Percentiles rank a stretch among this genome's conserved stretches.
Evolutionary conservation across 345 rosid genomes (phyloP).

Genomic region (Dipteronia sinensis): DNA sequence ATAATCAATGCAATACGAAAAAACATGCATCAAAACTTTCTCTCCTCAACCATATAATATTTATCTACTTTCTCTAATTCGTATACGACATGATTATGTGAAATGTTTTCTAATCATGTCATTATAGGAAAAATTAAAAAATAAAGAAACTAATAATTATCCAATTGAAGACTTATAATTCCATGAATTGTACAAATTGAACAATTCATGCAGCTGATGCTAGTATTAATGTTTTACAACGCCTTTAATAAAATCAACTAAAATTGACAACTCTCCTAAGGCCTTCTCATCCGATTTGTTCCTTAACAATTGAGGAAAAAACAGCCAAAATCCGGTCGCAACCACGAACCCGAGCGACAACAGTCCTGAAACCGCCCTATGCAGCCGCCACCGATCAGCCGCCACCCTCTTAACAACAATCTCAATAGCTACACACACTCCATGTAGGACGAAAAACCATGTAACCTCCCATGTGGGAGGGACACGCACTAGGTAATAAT

Average conservation of each 20-base stretch:
- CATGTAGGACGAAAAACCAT: conserved; percentile 42
- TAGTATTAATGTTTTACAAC: not conserved
- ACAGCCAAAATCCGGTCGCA: conserved; percentile 33
- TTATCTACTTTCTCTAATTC: too few relatives aligned
- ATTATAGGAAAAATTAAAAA: too few relatives aligned
- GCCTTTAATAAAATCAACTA: not conserved
- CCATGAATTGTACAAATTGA: too few relatives aligned
- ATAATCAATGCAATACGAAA: too few relatives aligned
- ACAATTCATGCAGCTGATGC: too few relatives aligned
- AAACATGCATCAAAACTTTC: too few relatives aligned
- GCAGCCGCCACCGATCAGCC: conserved; percentile 32
- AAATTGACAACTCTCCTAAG: conserved; percentile 16
- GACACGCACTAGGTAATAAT: conserved; percentile 37
- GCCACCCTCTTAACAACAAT: conserved; percentile 37
- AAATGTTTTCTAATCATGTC: too few relatives aligned
- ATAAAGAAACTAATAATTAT: too few relatives aligned
- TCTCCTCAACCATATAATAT: too few relatives aligned
- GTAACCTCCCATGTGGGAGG: conserved; percentile 70
- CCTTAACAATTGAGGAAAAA: conserved; percentile 35
- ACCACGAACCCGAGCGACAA: conserved; percentile 37
- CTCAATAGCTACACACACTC: conserved; percentile 39
- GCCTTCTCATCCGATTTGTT: conserved; percentile 14
- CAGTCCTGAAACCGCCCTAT: conserved; percentile 33
- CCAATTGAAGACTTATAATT: too few relatives aligned
- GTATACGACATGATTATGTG: too few relatives aligned